Evolutionary conservation across 108 stramenopile species (phyloP), one percentile per base, ranked within the genome.

Genomic region (Cyclotella distinguenda): DNA sequence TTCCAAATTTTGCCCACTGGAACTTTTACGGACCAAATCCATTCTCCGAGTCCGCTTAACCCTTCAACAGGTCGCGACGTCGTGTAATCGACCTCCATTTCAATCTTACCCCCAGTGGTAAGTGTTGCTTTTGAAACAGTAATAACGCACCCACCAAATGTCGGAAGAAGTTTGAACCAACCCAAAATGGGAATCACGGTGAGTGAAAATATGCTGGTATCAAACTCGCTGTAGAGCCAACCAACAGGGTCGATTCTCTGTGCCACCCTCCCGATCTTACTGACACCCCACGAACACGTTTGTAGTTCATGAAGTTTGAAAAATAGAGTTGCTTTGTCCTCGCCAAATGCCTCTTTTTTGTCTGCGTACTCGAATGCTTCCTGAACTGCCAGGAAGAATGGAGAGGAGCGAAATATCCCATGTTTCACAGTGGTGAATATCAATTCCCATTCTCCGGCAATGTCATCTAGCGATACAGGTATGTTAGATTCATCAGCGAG

Each of bases 261-360:
- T 6, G 91, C 91, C 31, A 96, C 87, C 30, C 95, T 83, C 16
- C 95, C 95, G 51, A 96, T 86, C 53, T 90, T 90, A 51, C 78
- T 83, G 11, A 73, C 80, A 27, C 96, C 96, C 93, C 93, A 96
- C 0, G 83, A 84, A 60, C 92, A 92, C 1, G 96, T 96, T 79
- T 96, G 96, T 16, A 96, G 57, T 72, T 96, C 94, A 78, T 96
- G 96, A 18, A 96, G 70, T 72, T 88, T 89, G 68, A 96, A 96
- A 83, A 96, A 96, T 28, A 95, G 49, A 9, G 85, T 82, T 23
- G 95, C 89, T 64, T 95, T 96, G 22, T 86, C 81, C 72, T 88
- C 33, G 31, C 87, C 88, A 40, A 89, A 86, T 38, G 84, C 84
- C 50, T 76, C 77, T 43, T 54, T 71, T 46, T 80, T 65, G 45